Evolutionary conservation across 805 yeast species (phyloP), one percentile per base, ranked within the genome.

Genomic region (Diddensiella transvaalensis): DNA sequence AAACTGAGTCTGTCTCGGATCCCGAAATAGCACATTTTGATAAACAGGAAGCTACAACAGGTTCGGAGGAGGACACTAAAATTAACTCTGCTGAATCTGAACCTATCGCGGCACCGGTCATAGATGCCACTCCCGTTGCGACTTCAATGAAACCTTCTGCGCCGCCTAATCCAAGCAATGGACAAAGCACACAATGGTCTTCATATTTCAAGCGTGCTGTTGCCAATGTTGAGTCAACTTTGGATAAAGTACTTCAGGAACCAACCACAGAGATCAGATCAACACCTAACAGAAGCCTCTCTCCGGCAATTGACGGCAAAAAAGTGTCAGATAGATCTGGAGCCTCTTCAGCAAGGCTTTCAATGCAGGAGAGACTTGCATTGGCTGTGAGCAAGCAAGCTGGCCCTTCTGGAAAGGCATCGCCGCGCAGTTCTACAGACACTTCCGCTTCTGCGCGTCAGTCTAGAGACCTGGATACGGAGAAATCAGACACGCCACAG

Each of bases 281-380:
- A 4, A 42, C 42, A 13, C 41, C 35, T n/a, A 21, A 4, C 10
- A n/a, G 41, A 19, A 38, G 11, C 22, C 22, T 22, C 18, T 13
- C 26, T 19, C 43, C 23, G 24, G 15, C 23, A 22, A 19, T 42
- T 2, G 26, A 13, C 13, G 6, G 23, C 6, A 39, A 22, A 36
- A 19, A 50, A 24, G 6, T 44, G 3, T 26, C 32, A 26, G 32
- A 26, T 8, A 26, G 32, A 8, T 8, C 32, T 26, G 32, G 32
- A 26, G n/a, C 22, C 10, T 33, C 52, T 10, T 21, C 40, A 13
- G 40, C 51, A 33, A 73, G 90, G 53, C 68, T 87, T 17, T 82
- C 96, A 0, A 71, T 91, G 56, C 95, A 87, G 59, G 96, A 90
- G 59, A 73, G 97, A 52, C 72, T 90, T 45, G 95, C 93, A 1